Evolutionary conservation across 83 land plant species (phyloP), one percentile per base, ranked within the genome.

Genomic region (Thuja plicata): DNA sequence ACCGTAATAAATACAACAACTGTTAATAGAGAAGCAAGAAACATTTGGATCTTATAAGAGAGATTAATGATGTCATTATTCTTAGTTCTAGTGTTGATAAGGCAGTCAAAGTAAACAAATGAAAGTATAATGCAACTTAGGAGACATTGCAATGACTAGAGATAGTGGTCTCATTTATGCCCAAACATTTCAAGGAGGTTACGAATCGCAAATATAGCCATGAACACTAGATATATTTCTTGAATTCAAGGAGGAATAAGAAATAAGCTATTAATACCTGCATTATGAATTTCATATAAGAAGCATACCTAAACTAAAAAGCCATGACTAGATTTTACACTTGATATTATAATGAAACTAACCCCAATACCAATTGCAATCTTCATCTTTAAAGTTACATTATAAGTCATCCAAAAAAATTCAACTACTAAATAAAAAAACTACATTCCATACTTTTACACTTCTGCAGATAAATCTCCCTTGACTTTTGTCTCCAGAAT

Each of bases 341-440:
- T 70, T 30, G 84, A 48, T 32, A 89, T 86, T 85, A 73, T 90
- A 66, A 74, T 86, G 76, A 91, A 87, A 38, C 66, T 87, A 45
- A 92, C 90, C 46, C 93, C 93, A 57, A 92, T 46, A 70, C 92
- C 93, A 66, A 92, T 41, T 46, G 93, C 93, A 79, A 87, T 82
- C 81, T 92, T 92, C 86, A 90, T 83, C 93, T 92, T 24, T 60
- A 60, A 60, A 17, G 21, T 2, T 60, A n/a, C 21, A 5, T 60
- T 5, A 17, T n/a, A 60, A 60, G 66, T 60, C 66, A 60, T 60
- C 27, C 66, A 60, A 60, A 60, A 3, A 4, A 60, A 3, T 21
- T 19, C 21, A 21, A 60, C 19, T 17, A 5, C 21, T 17, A 60
- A 60, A 17, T 6, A 60, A 60, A 19, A n/a, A n/a, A n/a, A n/a